Percentiles rank a stretch among this genome's conserved stretches.
Conservation (phyloP, 495 filamentous ascomycete species). For the Recurvomyces mirabilis region DNA sequence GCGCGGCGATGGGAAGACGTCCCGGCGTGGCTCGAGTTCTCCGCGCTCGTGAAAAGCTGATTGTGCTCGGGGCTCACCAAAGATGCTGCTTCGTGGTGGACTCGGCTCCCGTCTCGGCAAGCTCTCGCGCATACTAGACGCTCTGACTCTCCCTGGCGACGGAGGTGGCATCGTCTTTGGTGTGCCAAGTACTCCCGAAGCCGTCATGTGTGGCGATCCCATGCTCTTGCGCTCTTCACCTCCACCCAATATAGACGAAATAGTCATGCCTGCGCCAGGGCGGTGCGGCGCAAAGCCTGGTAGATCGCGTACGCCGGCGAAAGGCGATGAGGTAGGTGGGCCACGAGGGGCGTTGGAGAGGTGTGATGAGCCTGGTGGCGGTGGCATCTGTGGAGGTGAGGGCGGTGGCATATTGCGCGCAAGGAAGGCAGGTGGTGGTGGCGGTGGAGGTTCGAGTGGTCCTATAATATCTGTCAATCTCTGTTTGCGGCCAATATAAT, state of each 20-base stretch:
- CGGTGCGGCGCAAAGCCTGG: conserved; percentile 40
- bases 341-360: conserved; percentile 24
- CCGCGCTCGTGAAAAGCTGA: conserved; percentile 7
- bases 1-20: conserved; percentile 10
- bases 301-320: conserved; percentile 41
- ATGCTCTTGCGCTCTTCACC: conserved; percentile 11
- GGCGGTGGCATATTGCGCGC: conserved; percentile 50
- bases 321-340: conserved; percentile 34
- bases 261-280: conserved; percentile 81
- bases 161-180: conserved; percentile 29
- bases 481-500: not conserved
- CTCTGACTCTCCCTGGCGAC: conserved; percentile 25
- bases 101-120: conserved; percentile 16
- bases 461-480: not conserved
- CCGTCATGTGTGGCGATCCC: conserved; percentile 19
- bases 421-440: conserved; percentile 40
- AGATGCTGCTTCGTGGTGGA: conserved; percentile 6
- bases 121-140: conserved; percentile 17
- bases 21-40: conserved; percentile 1
- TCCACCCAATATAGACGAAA: conserved; percentile 72
- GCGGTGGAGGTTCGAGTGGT: conserved; percentile 18
- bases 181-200: conserved; percentile 7
- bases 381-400: conserved; percentile 46
- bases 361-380: conserved; percentile 35
- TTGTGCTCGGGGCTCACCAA: conserved; percentile 9